Evolutionary conservation across 2,329 filamentous ascomycete genomes (phyloP), one percentile per base, ranked within the genome.

Genomic region (Hypomyces rosellus): DNA sequence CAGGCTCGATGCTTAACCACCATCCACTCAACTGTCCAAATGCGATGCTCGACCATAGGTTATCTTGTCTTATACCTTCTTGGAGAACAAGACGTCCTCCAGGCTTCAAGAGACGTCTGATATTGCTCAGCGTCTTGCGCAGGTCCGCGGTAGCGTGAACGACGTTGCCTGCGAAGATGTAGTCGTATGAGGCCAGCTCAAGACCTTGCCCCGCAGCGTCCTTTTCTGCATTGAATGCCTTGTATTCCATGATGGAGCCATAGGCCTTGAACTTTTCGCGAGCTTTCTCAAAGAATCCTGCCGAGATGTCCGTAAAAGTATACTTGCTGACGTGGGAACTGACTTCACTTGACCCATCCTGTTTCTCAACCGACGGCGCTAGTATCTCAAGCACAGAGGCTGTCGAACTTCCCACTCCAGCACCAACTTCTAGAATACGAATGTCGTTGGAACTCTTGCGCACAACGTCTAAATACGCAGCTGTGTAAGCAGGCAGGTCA

Each of bases 221-320:
- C 13, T 45, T 34, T 30, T 56, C 51, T 13, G 42, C 42, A 34
- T 69, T 63, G 5, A 65, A 56, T 18, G 52, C 56, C 44, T 57
- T 57, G 30, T 57, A 66, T 13, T 57, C 53, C 41, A 50, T 50
- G 18, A 67, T 59, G 25, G 55, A 51, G 1, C 53, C 49, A 38
- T 54, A 58, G 7, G 48, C 40, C 14, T 56, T 48, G 52, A 70
- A 66, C 11, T 61, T 59, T 38, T 68, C 61, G 50, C 60, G 60
- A 2, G 68, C 67, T 5, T 59, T 57, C 3, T 54, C 55, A 18
- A 70, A 67, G 57, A 69, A 70, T 2, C 63, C 65, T 5, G 63
- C 56, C 2, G 65, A 68, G 18, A 70, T 61, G 40, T 69, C 67
- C 2, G 66, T 70, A 37, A 62, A 70, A 2, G 58, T 63, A 36